phyloP scores from a whole-genome alignment of 1,139 yeast species.

The Blastobotrys proliferans region DNA sequence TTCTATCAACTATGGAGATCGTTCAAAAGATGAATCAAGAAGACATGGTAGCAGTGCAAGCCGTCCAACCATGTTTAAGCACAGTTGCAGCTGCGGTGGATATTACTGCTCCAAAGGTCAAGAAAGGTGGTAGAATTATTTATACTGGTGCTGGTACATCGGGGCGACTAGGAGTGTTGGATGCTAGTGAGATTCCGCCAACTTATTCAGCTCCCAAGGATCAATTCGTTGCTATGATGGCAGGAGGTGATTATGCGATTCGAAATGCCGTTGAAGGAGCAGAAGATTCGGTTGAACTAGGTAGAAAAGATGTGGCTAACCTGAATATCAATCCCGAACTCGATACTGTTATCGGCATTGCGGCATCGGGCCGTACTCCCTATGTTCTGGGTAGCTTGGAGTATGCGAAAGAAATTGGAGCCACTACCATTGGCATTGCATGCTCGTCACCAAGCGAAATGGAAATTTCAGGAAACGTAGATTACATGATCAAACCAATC shows the following conservation, averaged over 20 bases:
- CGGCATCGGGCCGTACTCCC: slow-evolving; percentile 31
- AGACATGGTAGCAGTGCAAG: slow-evolving; percentile 23
- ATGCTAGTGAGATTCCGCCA: slow-evolving; percentile 35
- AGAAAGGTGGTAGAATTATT: slow-evolving; percentile 29
- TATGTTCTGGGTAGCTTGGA: slow-evolving; percentile 26
- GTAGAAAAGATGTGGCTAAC: slow-evolving; percentile 19
- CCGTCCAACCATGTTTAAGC: slow-evolving; percentile 23
- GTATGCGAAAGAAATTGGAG: slow-evolving; percentile 23
- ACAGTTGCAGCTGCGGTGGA: slow-evolving; percentile 28
- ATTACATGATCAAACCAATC: slow-evolving; percentile 24
- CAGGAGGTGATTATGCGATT: slow-evolving; percentile 34
- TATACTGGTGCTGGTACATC: slow-evolving; percentile 35
- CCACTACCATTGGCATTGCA: slow-evolving; percentile 26
- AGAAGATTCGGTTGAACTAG: slow-evolving; percentile 25
- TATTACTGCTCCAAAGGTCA: slow-evolving; percentile 26
- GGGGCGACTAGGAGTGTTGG: slow-evolving; percentile 31
- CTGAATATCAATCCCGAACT: slow-evolving; percentile 18
- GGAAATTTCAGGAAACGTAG: slow-evolving; percentile 18
- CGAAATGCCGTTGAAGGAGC: slow-evolving; percentile 32
- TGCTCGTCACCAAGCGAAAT: slow-evolving; percentile 26
- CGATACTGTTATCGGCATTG: slow-evolving; percentile 30
- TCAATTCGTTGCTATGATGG: slow-evolving; percentile 32
- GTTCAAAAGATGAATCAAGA: slow-evolving; percentile 27
- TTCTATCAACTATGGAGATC: slow-evolving; percentile 22
- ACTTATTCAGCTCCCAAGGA: slow-evolving; percentile 31